Evolutionary conservation across 371 early-diverging fungal genomes (phyloP).

Genomic region (Mucor velutinosus): DNA sequence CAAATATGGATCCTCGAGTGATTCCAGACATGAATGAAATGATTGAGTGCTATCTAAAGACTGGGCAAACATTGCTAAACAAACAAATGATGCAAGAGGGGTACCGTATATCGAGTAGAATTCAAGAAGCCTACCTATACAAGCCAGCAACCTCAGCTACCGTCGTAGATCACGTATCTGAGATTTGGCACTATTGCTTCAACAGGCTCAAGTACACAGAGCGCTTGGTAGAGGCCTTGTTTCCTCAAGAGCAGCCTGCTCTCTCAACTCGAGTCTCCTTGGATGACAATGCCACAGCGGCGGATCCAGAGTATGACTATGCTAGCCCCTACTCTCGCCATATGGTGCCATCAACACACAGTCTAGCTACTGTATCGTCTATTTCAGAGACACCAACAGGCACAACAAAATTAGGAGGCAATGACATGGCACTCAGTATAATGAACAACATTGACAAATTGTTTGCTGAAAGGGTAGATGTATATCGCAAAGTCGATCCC

Average conservation of each 20-base stretch:
- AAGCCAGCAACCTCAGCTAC: background rate
- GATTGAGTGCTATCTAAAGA: slow-evolving; percentile 27
- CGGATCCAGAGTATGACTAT: slow-evolving; percentile 20
- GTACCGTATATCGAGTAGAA: slow-evolving; percentile 18
- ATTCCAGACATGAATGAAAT: slow-evolving; percentile 30
- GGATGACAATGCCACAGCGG: slow-evolving; percentile 21
- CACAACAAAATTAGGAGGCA: slow-evolving; percentile 9
- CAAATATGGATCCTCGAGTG: slow-evolving; percentile 19
- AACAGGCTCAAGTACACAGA: slow-evolving; percentile 29
- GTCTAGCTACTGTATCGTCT: slow-evolving; percentile 28
- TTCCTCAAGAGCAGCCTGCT: slow-evolving; percentile 15
- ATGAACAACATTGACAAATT: slow-evolving; percentile 69
- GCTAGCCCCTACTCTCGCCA: slow-evolving; percentile 18
- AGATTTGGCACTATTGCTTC: slow-evolving; percentile 24
- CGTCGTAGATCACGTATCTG: slow-evolving; percentile 20
- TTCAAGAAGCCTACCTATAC: slow-evolving; percentile 30
- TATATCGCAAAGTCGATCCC: slow-evolving; percentile 63
- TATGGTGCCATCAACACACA: slow-evolving; percentile 30
- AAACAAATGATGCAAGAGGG: slow-evolving; percentile 42
- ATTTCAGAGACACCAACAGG: slow-evolving; percentile 1
- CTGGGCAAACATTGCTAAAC: slow-evolving; percentile 38
- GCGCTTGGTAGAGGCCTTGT: slow-evolving; percentile 25
- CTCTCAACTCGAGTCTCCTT: background rate
- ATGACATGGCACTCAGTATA: slow-evolving; percentile 40
- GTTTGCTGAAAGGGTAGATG: slow-evolving; percentile 70